Conservation (phyloP, 2,329 filamentous ascomycete genomes). For the Trichoderma cornu-damae region DNA sequence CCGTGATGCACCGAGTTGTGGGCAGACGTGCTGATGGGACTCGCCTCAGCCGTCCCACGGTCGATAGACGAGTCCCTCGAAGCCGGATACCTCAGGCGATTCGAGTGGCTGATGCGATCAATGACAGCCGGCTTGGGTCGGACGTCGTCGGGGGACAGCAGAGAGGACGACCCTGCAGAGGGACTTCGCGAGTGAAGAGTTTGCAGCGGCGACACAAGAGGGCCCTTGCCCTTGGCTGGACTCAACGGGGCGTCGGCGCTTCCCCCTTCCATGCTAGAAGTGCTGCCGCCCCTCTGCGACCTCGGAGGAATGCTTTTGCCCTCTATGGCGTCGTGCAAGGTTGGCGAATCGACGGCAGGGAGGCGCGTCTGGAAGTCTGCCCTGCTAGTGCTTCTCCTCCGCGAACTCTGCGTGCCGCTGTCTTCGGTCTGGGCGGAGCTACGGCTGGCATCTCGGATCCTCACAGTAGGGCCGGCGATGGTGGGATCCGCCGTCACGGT, state of each 20-base stretch:
- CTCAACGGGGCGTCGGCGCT: constrained; percentile 38
- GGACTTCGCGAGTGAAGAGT: constrained; percentile 32
- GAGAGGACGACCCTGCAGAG: constrained; percentile 34
- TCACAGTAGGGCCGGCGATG: constrained; percentile 46
- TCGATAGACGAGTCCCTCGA: constrained; percentile 58
- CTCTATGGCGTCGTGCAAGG: constrained; percentile 38
- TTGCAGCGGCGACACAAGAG: constrained; percentile 33
- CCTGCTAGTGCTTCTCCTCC: constrained; percentile 41
- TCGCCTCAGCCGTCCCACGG: constrained; percentile 52
- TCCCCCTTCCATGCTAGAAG: constrained; percentile 41
- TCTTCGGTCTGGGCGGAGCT: constrained; percentile 42
- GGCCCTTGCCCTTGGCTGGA: constrained; percentile 36
- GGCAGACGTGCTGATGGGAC: constrained; percentile 52
- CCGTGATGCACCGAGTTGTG: constrained; percentile 55
- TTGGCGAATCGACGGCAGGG: constrained; percentile 29
- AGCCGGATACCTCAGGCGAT: constrained; percentile 38
- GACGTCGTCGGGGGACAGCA: constrained; percentile 36
- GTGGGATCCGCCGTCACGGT: constrained; percentile 39
- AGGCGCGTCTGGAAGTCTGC: constrained; percentile 38
- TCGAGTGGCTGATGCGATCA: constrained; percentile 49
- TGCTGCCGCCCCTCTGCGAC: constrained; percentile 39
- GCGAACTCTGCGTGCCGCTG: constrained; percentile 33
- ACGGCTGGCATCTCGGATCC: constrained; percentile 42
- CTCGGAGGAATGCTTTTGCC: constrained; percentile 33
- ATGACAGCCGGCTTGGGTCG: constrained; percentile 48